A percentile compares a stretch with the other conserved stretches of the same genome.
phyloP scores from a whole-genome alignment of 352 stramenopile genomes.

The Phytophthora citricola region DNA sequence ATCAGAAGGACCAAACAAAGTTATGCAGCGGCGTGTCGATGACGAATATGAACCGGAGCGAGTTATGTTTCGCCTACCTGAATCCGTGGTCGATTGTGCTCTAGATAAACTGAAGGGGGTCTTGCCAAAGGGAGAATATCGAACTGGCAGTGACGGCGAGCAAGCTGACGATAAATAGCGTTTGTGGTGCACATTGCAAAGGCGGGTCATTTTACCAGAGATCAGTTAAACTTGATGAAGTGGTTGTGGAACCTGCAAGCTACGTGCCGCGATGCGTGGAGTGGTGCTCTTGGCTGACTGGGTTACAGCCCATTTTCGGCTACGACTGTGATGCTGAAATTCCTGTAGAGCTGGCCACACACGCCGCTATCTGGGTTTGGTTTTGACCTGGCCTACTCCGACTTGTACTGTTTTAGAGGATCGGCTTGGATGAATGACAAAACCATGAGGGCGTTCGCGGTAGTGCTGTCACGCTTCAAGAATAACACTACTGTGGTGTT shows the following conservation, averaged over 20 bases:
- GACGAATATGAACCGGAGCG: not conserved
- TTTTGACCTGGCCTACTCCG: slow-evolving; percentile 11
- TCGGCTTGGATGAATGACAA: no score
- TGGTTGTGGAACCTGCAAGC: slow-evolving; percentile 14
- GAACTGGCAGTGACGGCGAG: not conserved
- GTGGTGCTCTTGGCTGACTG: slow-evolving; percentile 9
- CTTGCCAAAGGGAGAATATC: not conserved
- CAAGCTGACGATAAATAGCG: not conserved
- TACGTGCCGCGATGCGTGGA: slow-evolving; percentile 4
- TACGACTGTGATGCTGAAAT: not conserved
- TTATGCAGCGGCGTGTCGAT: not conserved
- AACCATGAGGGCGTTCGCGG: no score
- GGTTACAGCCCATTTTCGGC: no score
- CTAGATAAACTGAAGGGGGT: not conserved
- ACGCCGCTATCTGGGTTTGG: not conserved
- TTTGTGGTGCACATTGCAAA: not conserved
- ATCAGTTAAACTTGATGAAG: slow-evolving; percentile 11
- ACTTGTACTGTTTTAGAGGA: slow-evolving; percentile 10
- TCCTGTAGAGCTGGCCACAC: slow-evolving; percentile 5
- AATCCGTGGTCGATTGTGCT: not conserved
- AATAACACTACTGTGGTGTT: no score
- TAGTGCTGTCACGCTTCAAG: no score
- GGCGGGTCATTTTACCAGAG: not conserved
- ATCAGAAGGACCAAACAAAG: not conserved
- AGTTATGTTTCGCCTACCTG: not conserved